These are phyloP conservation scores for Cladochytrium replicatum DNA, from an alignment of 192 early-diverging fungal genomes.

Conservation along the genomic window DNA sequence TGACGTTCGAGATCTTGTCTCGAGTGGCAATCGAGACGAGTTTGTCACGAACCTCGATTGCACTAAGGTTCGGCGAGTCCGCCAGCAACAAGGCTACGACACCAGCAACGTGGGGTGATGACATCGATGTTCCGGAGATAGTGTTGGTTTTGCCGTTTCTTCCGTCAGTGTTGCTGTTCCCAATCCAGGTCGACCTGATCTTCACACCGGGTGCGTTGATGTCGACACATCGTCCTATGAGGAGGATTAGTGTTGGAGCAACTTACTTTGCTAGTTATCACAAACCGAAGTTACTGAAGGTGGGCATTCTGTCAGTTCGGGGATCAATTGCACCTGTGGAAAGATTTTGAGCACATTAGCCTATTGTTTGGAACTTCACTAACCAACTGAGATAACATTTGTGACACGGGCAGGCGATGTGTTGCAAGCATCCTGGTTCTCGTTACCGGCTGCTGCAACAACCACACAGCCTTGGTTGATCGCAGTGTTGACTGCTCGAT, in stretches of 20 bases:
- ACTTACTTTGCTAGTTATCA: too few species aligned
- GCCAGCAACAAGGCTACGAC: slow-evolving; percentile 34
- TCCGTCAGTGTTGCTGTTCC: not conserved
- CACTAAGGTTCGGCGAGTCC: slow-evolving; percentile 27
- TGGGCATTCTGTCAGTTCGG: slow-evolving; percentile 19
- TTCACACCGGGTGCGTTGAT: slow-evolving; percentile 52
- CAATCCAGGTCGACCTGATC: slow-evolving; percentile 32
- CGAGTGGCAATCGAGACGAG: slow-evolving; percentile 27
- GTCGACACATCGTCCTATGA: too few species aligned
- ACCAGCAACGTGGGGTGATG: slow-evolving; percentile 46
- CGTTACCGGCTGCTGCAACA: slow-evolving; percentile 36
- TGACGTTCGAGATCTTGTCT: slow-evolving; percentile 20
- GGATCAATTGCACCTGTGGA: slow-evolving; percentile 26
- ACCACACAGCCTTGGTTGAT: slow-evolving; percentile 28
- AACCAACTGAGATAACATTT: slow-evolving; percentile 32
- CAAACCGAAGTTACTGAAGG: slow-evolving; percentile 39
- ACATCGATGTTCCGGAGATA: slow-evolving; percentile 52
- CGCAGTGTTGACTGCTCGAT: slow-evolving; percentile 28
- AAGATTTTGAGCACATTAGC: too few species aligned
- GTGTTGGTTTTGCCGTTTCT: slow-evolving; percentile 11
- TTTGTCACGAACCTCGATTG: slow-evolving; percentile 31
- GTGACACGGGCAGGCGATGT: slow-evolving; percentile 34
- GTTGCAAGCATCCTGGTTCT: slow-evolving; percentile 43
- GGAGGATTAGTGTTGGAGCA: too few species aligned
- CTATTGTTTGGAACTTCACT: too few species aligned